Evolutionary conservation across 1,139 yeast species (phyloP).

Genomic region (Candida sp.): DNA sequence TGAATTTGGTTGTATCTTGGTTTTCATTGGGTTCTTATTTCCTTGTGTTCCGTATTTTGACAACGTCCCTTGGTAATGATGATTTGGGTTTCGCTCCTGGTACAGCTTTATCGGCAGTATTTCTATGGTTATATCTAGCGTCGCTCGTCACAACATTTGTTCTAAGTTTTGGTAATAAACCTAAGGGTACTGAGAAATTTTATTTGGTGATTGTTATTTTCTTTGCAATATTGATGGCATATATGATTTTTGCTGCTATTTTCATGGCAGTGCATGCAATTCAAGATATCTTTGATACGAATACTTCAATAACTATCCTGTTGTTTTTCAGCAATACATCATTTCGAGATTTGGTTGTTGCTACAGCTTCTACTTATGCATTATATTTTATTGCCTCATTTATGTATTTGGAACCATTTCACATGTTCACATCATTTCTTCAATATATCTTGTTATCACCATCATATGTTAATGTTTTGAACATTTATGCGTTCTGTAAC

Average conservation of each 20-base stretch:
- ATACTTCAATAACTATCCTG: constrained; percentile 31
- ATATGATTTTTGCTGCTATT: constrained; percentile 70
- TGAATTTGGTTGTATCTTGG: constrained; percentile 62
- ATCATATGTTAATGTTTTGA: constrained; percentile 45
- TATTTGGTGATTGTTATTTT: constrained; percentile 82
- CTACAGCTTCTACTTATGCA: constrained; percentile 45
- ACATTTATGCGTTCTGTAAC: constrained; percentile 49
- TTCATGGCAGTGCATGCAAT: constrained; percentile 47
- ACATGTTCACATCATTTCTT: constrained; percentile 46
- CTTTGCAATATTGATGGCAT: constrained; percentile 89
- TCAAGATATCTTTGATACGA: constrained; percentile 27
- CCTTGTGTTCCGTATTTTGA: constrained; percentile 74
- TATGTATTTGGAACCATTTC: constrained; percentile 50
- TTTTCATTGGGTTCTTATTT: constrained; percentile 79
- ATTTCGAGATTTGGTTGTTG: constrained; percentile 47
- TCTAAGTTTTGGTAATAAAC: constrained; percentile 89
- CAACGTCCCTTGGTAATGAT: constrained; percentile 60
- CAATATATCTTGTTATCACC: constrained; percentile 48
- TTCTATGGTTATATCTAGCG: constrained; percentile 86
- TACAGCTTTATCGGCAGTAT: constrained; percentile 70
- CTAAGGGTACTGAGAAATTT: constrained; percentile 83
- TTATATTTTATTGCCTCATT: constrained; percentile 45
- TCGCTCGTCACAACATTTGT: constrained; percentile 91
- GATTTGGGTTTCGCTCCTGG: constrained; percentile 59
- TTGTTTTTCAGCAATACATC: constrained; percentile 40